phyloP scores from a whole-genome alignment of 192 early-diverging fungal genomes.

The Coemansia sp. region DNA sequence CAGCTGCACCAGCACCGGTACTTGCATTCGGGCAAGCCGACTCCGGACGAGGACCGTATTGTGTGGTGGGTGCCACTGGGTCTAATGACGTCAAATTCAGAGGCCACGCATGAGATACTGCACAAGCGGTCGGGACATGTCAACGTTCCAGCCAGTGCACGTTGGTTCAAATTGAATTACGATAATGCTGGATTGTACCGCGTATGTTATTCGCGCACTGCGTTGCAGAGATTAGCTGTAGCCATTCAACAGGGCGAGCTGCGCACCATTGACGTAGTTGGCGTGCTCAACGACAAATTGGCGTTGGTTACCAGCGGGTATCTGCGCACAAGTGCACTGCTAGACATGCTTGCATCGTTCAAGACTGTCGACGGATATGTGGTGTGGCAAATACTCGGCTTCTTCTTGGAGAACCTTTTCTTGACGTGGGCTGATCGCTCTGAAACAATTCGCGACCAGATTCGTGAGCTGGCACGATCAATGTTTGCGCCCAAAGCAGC shows the following conservation, averaged over 20 bases:
- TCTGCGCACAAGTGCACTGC: slow-evolving; percentile 66
- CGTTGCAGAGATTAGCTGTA: slow-evolving; percentile 55
- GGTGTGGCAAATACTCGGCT: slow-evolving; percentile 68
- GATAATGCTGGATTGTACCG: slow-evolving; percentile 82
- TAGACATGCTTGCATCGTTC: slow-evolving; percentile 74
- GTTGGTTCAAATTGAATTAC: slow-evolving; percentile 85
- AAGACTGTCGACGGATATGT: slow-evolving; percentile 69
- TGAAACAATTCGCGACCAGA: slow-evolving; percentile 58
- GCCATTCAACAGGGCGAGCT: slow-evolving; percentile 59
- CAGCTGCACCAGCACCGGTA: slow-evolving; percentile 65
- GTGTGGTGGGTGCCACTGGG: slow-evolving; percentile 70
- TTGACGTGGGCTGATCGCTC: slow-evolving; percentile 70
- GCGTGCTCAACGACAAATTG: slow-evolving; percentile 80
- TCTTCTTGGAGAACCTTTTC: slow-evolving; percentile 59
- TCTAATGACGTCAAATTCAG: slow-evolving; percentile 12
- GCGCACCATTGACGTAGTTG: slow-evolving; percentile 73
- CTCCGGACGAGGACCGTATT: slow-evolving; percentile 60
- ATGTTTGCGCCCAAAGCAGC: slow-evolving; percentile 63
- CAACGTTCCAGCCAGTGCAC: slow-evolving; percentile 31
- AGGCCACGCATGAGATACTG: slow-evolving; percentile 13
- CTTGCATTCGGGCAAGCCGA: slow-evolving; percentile 61
- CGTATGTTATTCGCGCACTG: slow-evolving; percentile 67
- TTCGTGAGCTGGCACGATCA: slow-evolving; percentile 57
- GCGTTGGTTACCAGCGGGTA: slow-evolving; percentile 78
- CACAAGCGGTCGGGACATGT: slow-evolving; percentile 41